Conservation (phyloP, 768 basidiomycete species). For the Boletus tomentosulus region DNA sequence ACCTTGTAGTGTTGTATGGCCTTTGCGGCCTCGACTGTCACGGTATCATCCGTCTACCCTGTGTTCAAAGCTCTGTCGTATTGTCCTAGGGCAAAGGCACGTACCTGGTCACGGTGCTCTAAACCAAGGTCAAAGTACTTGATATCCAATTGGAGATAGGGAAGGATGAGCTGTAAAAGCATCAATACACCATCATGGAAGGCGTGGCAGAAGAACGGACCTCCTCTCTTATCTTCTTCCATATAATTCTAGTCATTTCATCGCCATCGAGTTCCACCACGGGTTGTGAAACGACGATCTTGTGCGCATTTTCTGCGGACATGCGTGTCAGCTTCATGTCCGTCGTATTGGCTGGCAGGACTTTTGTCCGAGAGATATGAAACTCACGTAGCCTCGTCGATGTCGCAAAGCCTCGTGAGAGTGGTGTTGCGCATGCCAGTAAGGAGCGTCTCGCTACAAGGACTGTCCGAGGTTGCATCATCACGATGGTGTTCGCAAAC, state of each 20-base stretch:
- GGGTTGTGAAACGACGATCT: slow-evolving; percentile 82
- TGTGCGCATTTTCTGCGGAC: slow-evolving; percentile 31
- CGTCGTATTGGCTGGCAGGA: background rate
- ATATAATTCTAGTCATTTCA: slow-evolving; percentile 99
- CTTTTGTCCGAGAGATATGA: background rate
- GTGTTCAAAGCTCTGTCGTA: background rate
- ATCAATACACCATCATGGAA: background rate
- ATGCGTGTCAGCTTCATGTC: slow-evolving; percentile 2
- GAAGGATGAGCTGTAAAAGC: slow-evolving; percentile 83
- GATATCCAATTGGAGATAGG: slow-evolving; percentile 92
- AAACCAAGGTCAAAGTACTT: slow-evolving; percentile 98
- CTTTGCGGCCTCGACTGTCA: slow-evolving; percentile 90
- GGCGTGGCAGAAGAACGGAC: slow-evolving; percentile 38
- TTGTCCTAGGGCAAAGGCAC: background rate
- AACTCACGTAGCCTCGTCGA: slow-evolving; percentile 30
- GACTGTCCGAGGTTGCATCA: slow-evolving; percentile 23
- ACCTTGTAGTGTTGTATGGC: slow-evolving; percentile 94
- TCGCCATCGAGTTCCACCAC: slow-evolving; percentile 96
- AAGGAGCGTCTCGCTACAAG: slow-evolving; percentile 24
- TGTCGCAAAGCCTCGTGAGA: slow-evolving; percentile 26
- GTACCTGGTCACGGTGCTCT: slow-evolving; percentile 84
- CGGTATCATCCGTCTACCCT: slow-evolving; percentile 81
- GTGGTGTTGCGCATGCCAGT: slow-evolving; percentile 18
- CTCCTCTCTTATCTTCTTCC: slow-evolving; percentile 97
- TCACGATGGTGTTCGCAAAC: slow-evolving; percentile 8